Base-by-base conservation (phyloP, 768 basidiomycete species). In the Exidia glandulosa region DNA sequence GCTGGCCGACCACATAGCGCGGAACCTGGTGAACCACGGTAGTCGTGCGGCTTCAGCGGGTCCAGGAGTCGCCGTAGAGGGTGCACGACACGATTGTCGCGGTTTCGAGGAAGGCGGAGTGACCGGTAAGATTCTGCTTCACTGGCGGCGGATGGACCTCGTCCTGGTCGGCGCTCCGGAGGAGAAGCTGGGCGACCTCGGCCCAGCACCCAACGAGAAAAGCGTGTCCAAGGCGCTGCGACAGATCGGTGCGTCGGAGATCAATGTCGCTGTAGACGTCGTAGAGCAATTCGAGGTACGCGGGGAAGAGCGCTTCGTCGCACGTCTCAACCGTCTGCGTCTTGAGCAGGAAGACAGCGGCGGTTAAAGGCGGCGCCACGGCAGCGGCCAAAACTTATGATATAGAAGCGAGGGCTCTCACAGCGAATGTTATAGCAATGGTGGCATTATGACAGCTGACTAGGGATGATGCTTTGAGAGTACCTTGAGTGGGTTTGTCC, bases 251-350 rank as follows among this genome's bases (percentile, higher is more conserved):
- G 45, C 94, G 84, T 45, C 92, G 86, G 48, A 99, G 75, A 3
- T 76, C 73, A n/a, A 90, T 86, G 48, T 94, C 88, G 5, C 87
- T 90, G 75, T 97, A 99, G 66, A 99, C 94, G 62, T 94, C 92
- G 68, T 90, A 87, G 59, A 99, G 88, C 61, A 98, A 79, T 63
- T 88, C 85, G 65, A 98, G 78, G 70, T 92, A 98, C 45, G 85
- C 81, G 50, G 86, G 81, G 70, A 89, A 91, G 3, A 98, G 78
- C 3, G 75, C 64, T n/a, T 94, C 89, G 36, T 84, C 86, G 32
- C 88, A 84, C 27, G 77, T 77, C 72, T 97, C 94, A 66, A 85
- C 92, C 10, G 81, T 76, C 5, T 81, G 79, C 93, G 99, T 94
- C 69, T 90, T 91, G 67, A 88, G 85, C 62, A 99, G 72, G 32